phyloP scores from a whole-genome alignment of 768 basidiomycete species.

The Ramaria sp. region DNA sequence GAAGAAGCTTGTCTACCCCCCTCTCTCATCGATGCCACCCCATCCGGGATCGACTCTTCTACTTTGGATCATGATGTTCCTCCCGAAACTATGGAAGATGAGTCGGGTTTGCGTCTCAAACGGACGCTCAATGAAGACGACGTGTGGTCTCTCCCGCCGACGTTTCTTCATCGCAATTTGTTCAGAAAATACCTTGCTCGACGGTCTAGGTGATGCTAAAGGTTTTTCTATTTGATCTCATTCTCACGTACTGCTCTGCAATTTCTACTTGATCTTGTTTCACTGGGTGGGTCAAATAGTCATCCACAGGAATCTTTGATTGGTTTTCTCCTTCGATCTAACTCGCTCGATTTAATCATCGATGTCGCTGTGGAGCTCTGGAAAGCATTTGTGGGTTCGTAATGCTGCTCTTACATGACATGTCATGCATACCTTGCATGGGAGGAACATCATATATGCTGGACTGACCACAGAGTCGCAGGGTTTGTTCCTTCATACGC shows the following conservation, averaged over 20 bases:
- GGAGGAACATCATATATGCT: conserved; percentile 11
- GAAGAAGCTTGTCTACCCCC: background rate
- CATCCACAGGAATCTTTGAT: conserved; percentile 47
- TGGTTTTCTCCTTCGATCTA: conserved; percentile 51
- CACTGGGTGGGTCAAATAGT: conserved; percentile 26
- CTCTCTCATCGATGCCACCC: background rate
- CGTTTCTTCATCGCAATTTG: conserved; percentile 55
- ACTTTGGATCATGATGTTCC: background rate
- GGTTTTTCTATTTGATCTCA: conserved; percentile 6
- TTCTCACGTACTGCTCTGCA: background rate
- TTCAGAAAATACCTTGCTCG: conserved; percentile 38
- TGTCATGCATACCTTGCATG: conserved; percentile 10
- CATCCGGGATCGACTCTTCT: background rate
- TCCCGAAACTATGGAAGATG: background rate
- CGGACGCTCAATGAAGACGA: conserved; percentile 36
- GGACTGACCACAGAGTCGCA: conserved; percentile 16
- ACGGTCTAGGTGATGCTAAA: background rate
- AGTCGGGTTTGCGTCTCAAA: background rate
- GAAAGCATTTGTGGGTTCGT: conserved; percentile 42
- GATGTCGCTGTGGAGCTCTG: conserved; percentile 48
- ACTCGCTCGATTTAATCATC: conserved; percentile 57
- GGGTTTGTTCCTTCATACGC: conserved; percentile 61
- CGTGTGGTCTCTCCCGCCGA: conserved; percentile 58
- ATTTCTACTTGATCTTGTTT: too few relatives aligned
- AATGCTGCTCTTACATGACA: conserved; percentile 11